Percentiles rank a stretch among this genome's conserved stretches.
Conservation (phyloP, 768 basidiomycete genomes). For the Leccinum sublutescens region DNA sequence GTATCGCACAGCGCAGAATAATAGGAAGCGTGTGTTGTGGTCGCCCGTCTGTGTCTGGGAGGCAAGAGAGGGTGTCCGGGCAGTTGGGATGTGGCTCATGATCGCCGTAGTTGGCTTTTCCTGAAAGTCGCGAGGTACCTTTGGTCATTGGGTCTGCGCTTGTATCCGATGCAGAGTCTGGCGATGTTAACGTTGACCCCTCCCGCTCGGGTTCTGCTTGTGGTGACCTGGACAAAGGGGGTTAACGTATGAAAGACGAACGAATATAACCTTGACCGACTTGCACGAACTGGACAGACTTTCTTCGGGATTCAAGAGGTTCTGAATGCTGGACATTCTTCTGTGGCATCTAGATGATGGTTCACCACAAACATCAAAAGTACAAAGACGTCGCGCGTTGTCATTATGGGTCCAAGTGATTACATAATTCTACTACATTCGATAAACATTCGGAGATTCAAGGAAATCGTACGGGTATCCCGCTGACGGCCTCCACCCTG, state of each 20-base stretch:
- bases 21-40: constrained; percentile 85
- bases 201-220: constrained; percentile 26
- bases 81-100: constrained; percentile 74
- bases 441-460: constrained; percentile 20
- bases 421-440: constrained; percentile 29
- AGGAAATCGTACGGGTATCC: constrained; percentile 23
- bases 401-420: constrained; percentile 35
- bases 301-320: constrained; percentile 56
- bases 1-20: constrained; percentile 80
- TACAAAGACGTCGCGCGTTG: constrained; percentile 11
- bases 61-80: constrained; percentile 72
- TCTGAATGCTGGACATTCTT: constrained; percentile 55
- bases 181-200: constrained; percentile 29
- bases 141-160: constrained; percentile 30
- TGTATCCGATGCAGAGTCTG: constrained; percentile 36
- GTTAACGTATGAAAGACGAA: constrained; percentile 14
- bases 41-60: constrained; percentile 74
- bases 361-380: constrained; percentile 10
- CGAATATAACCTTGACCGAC: constrained; percentile 34
- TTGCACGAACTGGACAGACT: constrained; percentile 37
- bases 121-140: constrained; percentile 19
- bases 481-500: constrained; percentile 23
- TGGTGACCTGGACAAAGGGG: constrained; percentile 30
- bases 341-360: constrained; percentile 21
- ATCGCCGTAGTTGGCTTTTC: constrained; percentile 33